Conservation (phyloP, 192 early-diverging fungal species). For the Diversispora epigaea region DNA sequence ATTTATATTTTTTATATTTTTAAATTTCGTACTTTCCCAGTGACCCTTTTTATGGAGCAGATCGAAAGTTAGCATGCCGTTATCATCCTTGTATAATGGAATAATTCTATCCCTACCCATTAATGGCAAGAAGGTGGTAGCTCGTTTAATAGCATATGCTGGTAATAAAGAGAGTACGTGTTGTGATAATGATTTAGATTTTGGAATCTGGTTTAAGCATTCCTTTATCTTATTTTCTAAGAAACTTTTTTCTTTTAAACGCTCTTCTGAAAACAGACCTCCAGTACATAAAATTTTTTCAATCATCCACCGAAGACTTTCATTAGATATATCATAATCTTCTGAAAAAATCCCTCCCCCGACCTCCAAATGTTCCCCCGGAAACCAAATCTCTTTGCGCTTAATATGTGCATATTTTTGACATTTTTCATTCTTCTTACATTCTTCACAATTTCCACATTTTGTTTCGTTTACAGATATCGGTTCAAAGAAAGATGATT, state of each 20-base stretch:
- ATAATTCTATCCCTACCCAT: not conserved
- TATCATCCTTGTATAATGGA: not conserved
- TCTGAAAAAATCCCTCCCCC: not conserved
- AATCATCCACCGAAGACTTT: not conserved
- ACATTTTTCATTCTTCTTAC: no score
- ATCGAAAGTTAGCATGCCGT: not conserved
- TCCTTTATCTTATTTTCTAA: not conserved
- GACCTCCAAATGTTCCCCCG: not conserved
- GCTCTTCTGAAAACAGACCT: not conserved
- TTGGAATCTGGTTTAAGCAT: no score
- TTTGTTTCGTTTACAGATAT: not conserved
- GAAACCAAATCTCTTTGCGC: constrained; percentile 1
- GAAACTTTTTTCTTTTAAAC: not conserved
- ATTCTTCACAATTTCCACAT: no score
- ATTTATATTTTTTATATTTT: no score
- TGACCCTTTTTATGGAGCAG: not conserved
- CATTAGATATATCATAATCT: not conserved
- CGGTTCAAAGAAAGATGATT: not conserved
- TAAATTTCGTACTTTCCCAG: no score
- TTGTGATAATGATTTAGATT: no score
- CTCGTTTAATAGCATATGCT: not conserved
- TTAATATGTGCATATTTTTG: not conserved
- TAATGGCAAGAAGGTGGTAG: not conserved
- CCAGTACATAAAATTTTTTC: not conserved
- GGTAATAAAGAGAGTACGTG: not conserved